These are phyloP conservation scores for Phialocephala sp. DNA, from an alignment of 2,329 filamentous ascomycete species.

Conservation along the genomic window DNA sequence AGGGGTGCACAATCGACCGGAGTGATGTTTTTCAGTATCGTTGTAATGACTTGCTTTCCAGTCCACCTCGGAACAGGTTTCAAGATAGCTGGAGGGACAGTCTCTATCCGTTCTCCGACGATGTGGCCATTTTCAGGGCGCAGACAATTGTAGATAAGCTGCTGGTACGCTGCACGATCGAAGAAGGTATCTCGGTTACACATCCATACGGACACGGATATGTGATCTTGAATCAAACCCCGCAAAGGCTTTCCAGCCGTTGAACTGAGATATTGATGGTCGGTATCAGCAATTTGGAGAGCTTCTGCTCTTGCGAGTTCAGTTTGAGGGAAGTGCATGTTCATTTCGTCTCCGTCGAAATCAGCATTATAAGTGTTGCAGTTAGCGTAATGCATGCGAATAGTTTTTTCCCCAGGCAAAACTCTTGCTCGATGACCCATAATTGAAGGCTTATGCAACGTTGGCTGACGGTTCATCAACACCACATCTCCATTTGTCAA, in stretches of 20 bases:
- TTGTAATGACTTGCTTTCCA: constrained; percentile 94
- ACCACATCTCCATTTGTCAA: constrained; percentile 96
- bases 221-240: constrained; percentile 97
- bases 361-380: constrained; percentile 99
- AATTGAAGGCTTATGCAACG: constrained; percentile 97
- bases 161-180: constrained; percentile 84
- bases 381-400: constrained; percentile 99
- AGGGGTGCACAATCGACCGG: constrained; percentile 77
- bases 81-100: constrained; percentile 79
- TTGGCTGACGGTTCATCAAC: constrained; percentile 98
- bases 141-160: constrained; percentile 89
- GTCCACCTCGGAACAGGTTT: constrained; percentile 88
- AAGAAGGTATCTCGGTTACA: constrained; percentile 94
- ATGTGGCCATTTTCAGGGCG: constrained; percentile 91
- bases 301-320: constrained; percentile 93
- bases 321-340: constrained; percentile 99
- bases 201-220: constrained; percentile 90
- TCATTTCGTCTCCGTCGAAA: constrained; percentile 99
- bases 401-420: constrained; percentile 91
- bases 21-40: constrained; percentile 89
- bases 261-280: constrained; percentile 94
- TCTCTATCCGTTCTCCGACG: constrained; percentile 78
- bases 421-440: constrained; percentile 97
- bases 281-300: constrained; percentile 90
- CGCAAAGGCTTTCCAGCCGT: constrained; percentile 92